Evolutionary conservation across 805 yeast genomes (phyloP).

Genomic region (Candida qinlingensis): DNA sequence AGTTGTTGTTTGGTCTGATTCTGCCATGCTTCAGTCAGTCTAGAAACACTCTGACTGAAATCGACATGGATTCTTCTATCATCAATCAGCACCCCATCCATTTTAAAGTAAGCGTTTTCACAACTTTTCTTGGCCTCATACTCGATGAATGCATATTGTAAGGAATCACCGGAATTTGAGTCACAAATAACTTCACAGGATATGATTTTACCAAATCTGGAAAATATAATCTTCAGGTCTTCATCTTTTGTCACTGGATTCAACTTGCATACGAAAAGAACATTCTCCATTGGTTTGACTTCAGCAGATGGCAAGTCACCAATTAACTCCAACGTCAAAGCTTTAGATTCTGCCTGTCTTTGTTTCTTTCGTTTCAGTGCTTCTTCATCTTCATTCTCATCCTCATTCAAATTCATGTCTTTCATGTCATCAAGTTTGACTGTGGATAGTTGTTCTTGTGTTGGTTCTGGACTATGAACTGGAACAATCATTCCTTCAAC

Average conservation of each 20-base stretch:
- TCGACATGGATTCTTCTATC: constrained; percentile 62
- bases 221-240: constrained; percentile 50
- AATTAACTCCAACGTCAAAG: constrained; percentile 55
- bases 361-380: constrained; percentile 24
- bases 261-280: constrained; percentile 57
- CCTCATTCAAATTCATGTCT: constrained; percentile 15
- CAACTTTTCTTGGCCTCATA: constrained; percentile 42
- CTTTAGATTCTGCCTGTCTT: constrained; percentile 43
- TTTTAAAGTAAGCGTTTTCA: constrained; percentile 56
- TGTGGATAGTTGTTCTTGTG: constrained; percentile 29
- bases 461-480: constrained; percentile 32
- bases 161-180: constrained; percentile 39
- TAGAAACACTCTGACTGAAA: constrained; percentile 52
- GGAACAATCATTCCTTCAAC: constrained; percentile 22
- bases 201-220: constrained; percentile 52
- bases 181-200: constrained; percentile 51
- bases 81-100: constrained; percentile 60
- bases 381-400: constrained; percentile 24
- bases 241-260: constrained; percentile 57
- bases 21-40: constrained; percentile 24
- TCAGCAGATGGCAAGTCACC: constrained; percentile 59
- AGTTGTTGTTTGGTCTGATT: constrained; percentile 3
- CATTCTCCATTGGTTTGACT: constrained; percentile 55
- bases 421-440: constrained; percentile 24
- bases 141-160: constrained; percentile 63